These are phyloP conservation scores for Pseudogymnoascus sp. DNA, from an alignment of 2,329 filamentous ascomycete species.

Conservation along the genomic window DNA sequence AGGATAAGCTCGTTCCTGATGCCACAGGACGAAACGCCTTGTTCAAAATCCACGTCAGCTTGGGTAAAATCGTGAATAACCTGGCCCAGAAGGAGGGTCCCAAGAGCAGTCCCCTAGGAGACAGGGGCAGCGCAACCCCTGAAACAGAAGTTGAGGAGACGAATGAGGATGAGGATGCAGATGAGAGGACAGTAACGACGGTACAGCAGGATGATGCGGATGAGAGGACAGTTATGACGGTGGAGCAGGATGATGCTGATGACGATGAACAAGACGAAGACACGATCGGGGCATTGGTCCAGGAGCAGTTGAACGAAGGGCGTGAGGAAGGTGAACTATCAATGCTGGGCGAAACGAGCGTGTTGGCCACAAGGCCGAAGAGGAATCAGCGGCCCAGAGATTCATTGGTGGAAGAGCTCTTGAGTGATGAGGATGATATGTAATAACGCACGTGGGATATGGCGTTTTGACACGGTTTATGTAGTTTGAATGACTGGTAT, in stretches of 20 bases:
- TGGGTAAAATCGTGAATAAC: conserved; percentile 61
- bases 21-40: conserved; percentile 57
- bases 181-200: conserved; percentile 42
- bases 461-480: neutral
- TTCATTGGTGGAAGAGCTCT: conserved; percentile 25
- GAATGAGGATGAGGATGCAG: conserved; percentile 33
- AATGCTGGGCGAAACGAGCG: neutral
- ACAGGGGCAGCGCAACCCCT: conserved; percentile 27
- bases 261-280: conserved; percentile 7
- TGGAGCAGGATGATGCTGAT: conserved; percentile 13
- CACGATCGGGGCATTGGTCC: neutral
- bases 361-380: conserved; percentile 9
- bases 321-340: neutral
- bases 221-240: conserved; percentile 16
- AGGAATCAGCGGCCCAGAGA: conserved; percentile 15
- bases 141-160: conserved; percentile 33
- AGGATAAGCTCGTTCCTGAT: conserved; percentile 54
- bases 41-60: conserved; percentile 60
- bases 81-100: conserved; percentile 24
- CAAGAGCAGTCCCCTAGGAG: conserved; percentile 30
- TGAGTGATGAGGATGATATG: conserved; percentile 29
- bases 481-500: neutral
- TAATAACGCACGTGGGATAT: neutral
- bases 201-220: conserved; percentile 32
- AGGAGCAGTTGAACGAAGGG: neutral